Percentiles rank a stretch among this genome's conserved stretches.
Evolutionary conservation across 257 asterid genomes (phyloP).

Genomic region (Gynochthodes officinalis): DNA sequence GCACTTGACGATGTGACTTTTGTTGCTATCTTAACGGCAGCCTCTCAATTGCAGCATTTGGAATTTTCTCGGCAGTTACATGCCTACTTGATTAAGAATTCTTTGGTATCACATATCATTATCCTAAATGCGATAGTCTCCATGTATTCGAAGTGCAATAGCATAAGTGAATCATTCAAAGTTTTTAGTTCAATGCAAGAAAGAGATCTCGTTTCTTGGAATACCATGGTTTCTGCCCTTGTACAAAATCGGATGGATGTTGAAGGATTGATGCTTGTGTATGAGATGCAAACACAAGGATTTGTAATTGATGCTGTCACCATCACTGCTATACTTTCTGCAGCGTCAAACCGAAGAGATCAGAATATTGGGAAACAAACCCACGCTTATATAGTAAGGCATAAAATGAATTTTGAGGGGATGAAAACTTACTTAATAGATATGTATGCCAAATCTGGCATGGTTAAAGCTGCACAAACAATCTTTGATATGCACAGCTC

Average conservation of each 20-base stretch:
- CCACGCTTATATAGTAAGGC: slow-evolving; percentile 66
- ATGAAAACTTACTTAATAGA: slow-evolving; percentile 73
- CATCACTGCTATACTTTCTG: slow-evolving; percentile 63
- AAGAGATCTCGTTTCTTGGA: slow-evolving; percentile 78
- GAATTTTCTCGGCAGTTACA: slow-evolving; percentile 57
- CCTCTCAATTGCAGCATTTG: slow-evolving; percentile 56
- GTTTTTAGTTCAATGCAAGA: slow-evolving; percentile 55
- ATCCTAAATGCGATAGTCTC: slow-evolving; percentile 51
- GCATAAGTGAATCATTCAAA: slow-evolving; percentile 44
- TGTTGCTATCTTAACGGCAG: slow-evolving; percentile 57
- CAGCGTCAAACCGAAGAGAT: slow-evolving; percentile 71
- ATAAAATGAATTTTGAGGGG: slow-evolving; percentile 54
- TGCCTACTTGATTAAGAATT: slow-evolving; percentile 50
- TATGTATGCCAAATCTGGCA: slow-evolving; percentile 69
- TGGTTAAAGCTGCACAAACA: slow-evolving; percentile 43
- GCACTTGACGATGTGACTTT: slow-evolving; percentile 56
- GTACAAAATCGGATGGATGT: slow-evolving; percentile 60
- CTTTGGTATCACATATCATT: slow-evolving; percentile 39
- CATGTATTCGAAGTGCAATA: slow-evolving; percentile 61
- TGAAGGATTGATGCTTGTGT: slow-evolving; percentile 70
- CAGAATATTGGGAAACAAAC: slow-evolving; percentile 55
- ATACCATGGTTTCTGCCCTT: slow-evolving; percentile 65
- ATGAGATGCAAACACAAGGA: slow-evolving; percentile 66
- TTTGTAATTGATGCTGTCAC: slow-evolving; percentile 51
- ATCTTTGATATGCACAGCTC: slow-evolving; percentile 36